A percentile compares a stretch with the other conserved stretches of the same genome.
Evolutionary conservation across 495 filamentous ascomycete genomes (phyloP).

Genomic region (Rhypophila decipiens): DNA sequence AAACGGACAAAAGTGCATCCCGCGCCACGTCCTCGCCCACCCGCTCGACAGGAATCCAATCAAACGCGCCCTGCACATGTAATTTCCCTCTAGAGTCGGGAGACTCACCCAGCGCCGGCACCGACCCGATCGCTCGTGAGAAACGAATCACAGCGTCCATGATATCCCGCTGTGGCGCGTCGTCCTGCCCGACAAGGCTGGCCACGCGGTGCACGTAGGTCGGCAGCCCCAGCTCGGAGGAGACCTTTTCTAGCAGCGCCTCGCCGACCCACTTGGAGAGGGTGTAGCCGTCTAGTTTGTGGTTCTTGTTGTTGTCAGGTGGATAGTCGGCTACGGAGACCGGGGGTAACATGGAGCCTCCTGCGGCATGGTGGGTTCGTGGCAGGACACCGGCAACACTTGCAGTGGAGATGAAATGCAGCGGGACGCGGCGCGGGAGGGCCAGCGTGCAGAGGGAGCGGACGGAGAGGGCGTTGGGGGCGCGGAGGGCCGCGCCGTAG

Average conservation of each 20-base stretch:
- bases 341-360: background rate
- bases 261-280: slow-evolving; percentile 53
- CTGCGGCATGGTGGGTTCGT: background rate
- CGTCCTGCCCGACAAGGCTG: background rate
- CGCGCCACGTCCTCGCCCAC: background rate
- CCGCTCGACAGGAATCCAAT: background rate
- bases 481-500: slow-evolving; percentile 33
- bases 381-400: slow-evolving; percentile 15
- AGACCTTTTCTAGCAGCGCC: slow-evolving; percentile 34
- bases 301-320: background rate
- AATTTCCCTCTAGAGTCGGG: background rate
- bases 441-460: slow-evolving; percentile 32
- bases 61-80: slow-evolving; percentile 1
- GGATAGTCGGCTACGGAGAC: background rate
- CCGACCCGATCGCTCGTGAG: background rate
- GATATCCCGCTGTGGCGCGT: background rate
- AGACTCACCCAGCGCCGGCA: background rate
- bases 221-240: slow-evolving; percentile 18
- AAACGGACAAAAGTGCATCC: background rate
- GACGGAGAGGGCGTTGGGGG: slow-evolving; percentile 39
- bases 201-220: slow-evolving; percentile 35
- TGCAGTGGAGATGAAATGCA: slow-evolving; percentile 47
- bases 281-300: slow-evolving; percentile 34
- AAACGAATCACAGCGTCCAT: background rate
- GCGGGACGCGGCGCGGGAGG: slow-evolving; percentile 22